Percentiles rank a stretch among this genome's conserved stretches.
phyloP scores from a whole-genome alignment of 352 stramenopile genomes.

The Nothophytophthora sp. region DNA sequence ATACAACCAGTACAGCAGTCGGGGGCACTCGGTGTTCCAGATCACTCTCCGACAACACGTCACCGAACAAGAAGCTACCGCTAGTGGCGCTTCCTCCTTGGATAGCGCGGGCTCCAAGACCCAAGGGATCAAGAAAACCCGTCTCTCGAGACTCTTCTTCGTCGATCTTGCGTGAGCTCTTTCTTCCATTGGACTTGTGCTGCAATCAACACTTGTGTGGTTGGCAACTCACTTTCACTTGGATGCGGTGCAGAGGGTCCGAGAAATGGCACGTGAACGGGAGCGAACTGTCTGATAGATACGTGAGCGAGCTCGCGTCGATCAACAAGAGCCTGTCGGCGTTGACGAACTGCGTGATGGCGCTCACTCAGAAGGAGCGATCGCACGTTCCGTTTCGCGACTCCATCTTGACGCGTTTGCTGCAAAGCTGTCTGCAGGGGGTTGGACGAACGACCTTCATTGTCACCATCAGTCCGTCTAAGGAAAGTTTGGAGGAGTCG shows the following conservation, averaged over 20 bases:
- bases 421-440: slow-evolving; percentile 68
- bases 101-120: too few species aligned
- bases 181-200: not conserved
- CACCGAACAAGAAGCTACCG: slow-evolving; percentile 1
- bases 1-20: slow-evolving; percentile 72
- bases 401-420: slow-evolving; percentile 66
- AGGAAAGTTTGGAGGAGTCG: slow-evolving; percentile 60
- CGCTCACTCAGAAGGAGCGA: slow-evolving; percentile 60
- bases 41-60: slow-evolving; percentile 55
- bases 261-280: slow-evolving; percentile 71
- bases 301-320: slow-evolving; percentile 56
- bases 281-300: slow-evolving; percentile 58
- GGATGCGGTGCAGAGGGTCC: slow-evolving; percentile 38
- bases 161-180: slow-evolving; percentile 67
- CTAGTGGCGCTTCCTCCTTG: too few species aligned
- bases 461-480: slow-evolving; percentile 60
- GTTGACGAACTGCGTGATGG: slow-evolving; percentile 76
- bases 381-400: slow-evolving; percentile 64
- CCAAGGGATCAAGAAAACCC: slow-evolving; percentile 24
- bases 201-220: not conserved
- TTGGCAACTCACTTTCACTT: slow-evolving; percentile 2
- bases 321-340: slow-evolving; percentile 82
- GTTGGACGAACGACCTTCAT: slow-evolving; percentile 59
- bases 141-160: slow-evolving; percentile 64
- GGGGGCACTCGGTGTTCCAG: slow-evolving; percentile 75